phyloP scores from a whole-genome alignment of 805 yeast genomes.

The Candida sphagnicola region DNA sequence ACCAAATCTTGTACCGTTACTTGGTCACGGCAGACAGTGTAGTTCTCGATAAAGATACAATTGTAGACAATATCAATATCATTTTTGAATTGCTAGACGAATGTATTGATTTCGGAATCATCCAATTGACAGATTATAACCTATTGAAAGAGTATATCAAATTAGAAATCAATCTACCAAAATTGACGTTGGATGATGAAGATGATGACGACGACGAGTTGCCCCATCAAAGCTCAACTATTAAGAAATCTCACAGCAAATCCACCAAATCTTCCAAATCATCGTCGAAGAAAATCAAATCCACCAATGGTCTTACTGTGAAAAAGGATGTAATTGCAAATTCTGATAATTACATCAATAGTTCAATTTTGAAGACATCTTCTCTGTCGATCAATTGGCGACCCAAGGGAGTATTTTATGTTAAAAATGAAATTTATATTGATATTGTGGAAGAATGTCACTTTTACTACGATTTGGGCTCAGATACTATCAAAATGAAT shows the following conservation, averaged over 20 bases:
- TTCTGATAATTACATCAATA: slow-evolving; percentile 41
- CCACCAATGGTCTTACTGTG: slow-evolving; percentile 38
- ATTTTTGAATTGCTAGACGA: slow-evolving; percentile 85
- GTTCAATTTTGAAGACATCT: slow-evolving; percentile 71
- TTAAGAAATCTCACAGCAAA: background rate
- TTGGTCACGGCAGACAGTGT: slow-evolving; percentile 10
- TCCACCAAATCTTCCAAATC: slow-evolving; percentile 3
- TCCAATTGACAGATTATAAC: slow-evolving; percentile 78
- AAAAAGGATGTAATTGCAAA: slow-evolving; percentile 25
- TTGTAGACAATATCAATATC: slow-evolving; percentile 69
- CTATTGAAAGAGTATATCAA: slow-evolving; percentile 76
- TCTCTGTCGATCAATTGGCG: slow-evolving; percentile 53
- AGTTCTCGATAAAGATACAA: slow-evolving; percentile 51
- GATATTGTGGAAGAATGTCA: slow-evolving; percentile 39
- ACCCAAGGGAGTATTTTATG: slow-evolving; percentile 42
- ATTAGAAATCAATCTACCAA: slow-evolving; percentile 38
- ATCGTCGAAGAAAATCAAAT: slow-evolving; percentile 19
- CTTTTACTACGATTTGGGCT: slow-evolving; percentile 30
- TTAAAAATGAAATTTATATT: slow-evolving; percentile 41
- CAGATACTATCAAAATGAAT: slow-evolving; percentile 23
- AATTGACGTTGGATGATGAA: slow-evolving; percentile 5
- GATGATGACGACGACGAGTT: slow-evolving; percentile 8
- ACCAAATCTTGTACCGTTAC: slow-evolving; percentile 25
- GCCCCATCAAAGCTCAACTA: no score
- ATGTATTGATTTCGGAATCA: slow-evolving; percentile 84